These are phyloP conservation scores for Pisolithus sp. DNA, from an alignment of 768 basidiomycete species.

Conservation along the genomic window DNA sequence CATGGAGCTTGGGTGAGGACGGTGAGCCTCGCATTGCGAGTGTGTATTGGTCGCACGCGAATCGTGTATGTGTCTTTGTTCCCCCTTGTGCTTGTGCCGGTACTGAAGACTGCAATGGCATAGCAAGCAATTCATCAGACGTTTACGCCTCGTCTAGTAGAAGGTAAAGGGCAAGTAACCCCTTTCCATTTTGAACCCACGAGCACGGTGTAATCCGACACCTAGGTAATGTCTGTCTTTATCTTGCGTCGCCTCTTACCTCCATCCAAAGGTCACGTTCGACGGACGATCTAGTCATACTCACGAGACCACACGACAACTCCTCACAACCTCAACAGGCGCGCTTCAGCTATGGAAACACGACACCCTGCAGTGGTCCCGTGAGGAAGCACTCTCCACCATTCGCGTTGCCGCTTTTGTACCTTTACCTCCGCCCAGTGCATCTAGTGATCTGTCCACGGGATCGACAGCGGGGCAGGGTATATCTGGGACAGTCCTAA, in stretches of 20 bases:
- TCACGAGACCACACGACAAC: constrained; percentile 35
- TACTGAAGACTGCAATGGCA: neutral
- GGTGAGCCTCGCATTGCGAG: constrained; percentile 54
- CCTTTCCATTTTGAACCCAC: constrained; percentile 59
- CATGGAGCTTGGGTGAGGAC: constrained; percentile 46
- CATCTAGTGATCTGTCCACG: too few species aligned
- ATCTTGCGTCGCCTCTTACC: neutral
- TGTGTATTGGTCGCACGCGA: constrained; percentile 57
- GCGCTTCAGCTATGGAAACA: constrained; percentile 70
- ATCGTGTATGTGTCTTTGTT: constrained; percentile 38
- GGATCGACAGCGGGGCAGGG: neutral
- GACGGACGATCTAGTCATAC: constrained; percentile 38
- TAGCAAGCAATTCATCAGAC: constrained; percentile 53
- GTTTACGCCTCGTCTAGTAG: constrained; percentile 42
- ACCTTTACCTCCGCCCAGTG: constrained; percentile 60
- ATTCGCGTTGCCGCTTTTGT: constrained; percentile 63
- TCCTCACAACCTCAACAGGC: constrained; percentile 70
- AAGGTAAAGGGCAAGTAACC: constrained; percentile 41
- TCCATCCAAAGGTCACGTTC: constrained; percentile 41
- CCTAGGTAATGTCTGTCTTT: constrained; percentile 35
- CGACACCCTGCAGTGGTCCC: constrained; percentile 57
- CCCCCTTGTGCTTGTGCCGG: neutral
- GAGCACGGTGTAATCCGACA: constrained; percentile 64
- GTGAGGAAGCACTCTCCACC: constrained; percentile 74
- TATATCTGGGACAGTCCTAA: neutral